Evolutionary conservation across 75 land plant species (phyloP).

Genomic region (Ceratopteris richardii): DNA sequence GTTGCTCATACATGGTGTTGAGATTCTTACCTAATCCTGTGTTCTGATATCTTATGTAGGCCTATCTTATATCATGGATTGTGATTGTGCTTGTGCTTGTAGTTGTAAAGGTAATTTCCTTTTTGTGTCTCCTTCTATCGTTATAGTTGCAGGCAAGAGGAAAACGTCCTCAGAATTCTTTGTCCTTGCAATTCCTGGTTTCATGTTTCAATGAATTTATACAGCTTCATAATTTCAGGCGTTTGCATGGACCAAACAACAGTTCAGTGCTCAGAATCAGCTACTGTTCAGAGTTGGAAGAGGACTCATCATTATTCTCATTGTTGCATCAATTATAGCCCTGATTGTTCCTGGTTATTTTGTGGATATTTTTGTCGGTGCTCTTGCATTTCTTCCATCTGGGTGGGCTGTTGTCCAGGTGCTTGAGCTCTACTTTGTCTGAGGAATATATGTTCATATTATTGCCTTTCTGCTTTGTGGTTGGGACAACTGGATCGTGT

Average conservation of each 20-base stretch:
- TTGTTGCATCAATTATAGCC: constrained; percentile 34
- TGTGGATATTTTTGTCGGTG: constrained; percentile 60
- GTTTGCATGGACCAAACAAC: constrained; percentile 42
- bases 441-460: too few species aligned
- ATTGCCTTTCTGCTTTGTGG: too few species aligned
- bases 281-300: constrained; percentile 63
- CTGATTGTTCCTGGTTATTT: constrained; percentile 37
- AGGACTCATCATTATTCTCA: constrained; percentile 50
- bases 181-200: neutral
- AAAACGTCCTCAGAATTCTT: too few species aligned
- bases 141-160: too few species aligned
- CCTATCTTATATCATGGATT: constrained; percentile 82
- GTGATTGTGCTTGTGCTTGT: constrained; percentile 60
- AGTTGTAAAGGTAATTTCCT: constrained; percentile 59
- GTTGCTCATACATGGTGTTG: neutral
- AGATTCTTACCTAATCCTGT: neutral
- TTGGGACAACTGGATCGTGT: too few species aligned
- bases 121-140: neutral
- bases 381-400: constrained; percentile 82
- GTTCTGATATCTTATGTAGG: constrained; percentile 30
- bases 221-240: constrained; percentile 28
- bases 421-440: too few species aligned
- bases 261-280: constrained; percentile 58
- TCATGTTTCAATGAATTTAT: neutral
- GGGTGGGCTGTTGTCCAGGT: constrained; percentile 98